Evolutionary conservation across 148 eudicot genomes (phyloP), one percentile per base, ranked within the genome.

Genomic region (Camellia sinensis): DNA sequence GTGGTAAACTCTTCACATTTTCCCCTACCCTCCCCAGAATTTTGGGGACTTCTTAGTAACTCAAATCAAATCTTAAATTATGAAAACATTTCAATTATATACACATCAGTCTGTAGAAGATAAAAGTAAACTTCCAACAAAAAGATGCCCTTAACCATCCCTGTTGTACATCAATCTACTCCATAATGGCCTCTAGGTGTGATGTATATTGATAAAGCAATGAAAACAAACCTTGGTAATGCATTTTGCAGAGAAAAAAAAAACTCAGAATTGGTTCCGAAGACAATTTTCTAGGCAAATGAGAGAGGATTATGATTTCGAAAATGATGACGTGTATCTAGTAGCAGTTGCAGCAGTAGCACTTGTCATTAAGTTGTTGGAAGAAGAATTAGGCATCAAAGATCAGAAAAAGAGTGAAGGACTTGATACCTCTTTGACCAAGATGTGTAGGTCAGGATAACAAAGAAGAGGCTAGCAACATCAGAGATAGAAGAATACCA

Each of bases 321-420:
- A 72, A 46, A 80, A 79, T 40, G 85, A 69, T 29, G 76, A 19
- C 13, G 97, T 89, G 70, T 90, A 88, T 57, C 83, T 87, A 48
- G 81, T 89, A 6, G 98, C 96, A 53, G 85, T 93, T 70, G 97
- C 97, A 56, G 98, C 98, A 41, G 92, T 97, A 48, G 93, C 96
- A 64, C 89, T 75, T 64, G 98, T 96, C 59, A 85, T 95, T 79
- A 83, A 75, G 13, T 86, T 92, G 14, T 79, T 91, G 45, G 91
- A 91, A 80, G 94, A 91, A 75, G 94, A 91, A 75, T 73, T 88
- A 10, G 83, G 73, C 57, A 21, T 15, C 9, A 52, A 50, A 9
- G 86, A 87, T 62, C 79, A 79, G 48, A 85, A 78, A 64, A 82
- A 56, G 77, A 75, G 56, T 59, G 46, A 65, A 18, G 87, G 70